Base-by-base conservation (phyloP, 495 filamentous ascomycete species). In the Xylaria grammica region DNA sequence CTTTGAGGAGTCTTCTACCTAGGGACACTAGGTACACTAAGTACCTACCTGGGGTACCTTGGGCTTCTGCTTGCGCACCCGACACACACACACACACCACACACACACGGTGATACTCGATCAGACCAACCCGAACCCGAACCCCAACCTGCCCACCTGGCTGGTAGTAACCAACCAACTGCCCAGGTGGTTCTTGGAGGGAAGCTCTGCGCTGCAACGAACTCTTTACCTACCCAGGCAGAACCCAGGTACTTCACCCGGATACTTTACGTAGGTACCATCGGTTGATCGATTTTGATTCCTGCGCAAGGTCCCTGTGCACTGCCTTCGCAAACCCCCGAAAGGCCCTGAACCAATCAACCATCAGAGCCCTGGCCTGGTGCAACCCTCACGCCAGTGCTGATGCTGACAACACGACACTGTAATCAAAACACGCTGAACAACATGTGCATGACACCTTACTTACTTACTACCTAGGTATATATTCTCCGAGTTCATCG, bases 301-400 rank as follows among this genome's bases (percentile, higher is more conserved):
- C n/a, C n/a, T n/a, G n/a, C n/a, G n/a, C n/a, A n/a, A n/a, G 24
- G 22, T 27, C 6, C 24, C 27, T 26, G 40, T 38, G n/a, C 36
- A 34, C 17, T 17, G 22, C 38, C 46, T 51, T 29, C 58, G 15
- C 44, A 26, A 42, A 40, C 58, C 45, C 57, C 58, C 48, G 38
- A 55, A 34, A 22, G 10, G 29, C 42, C 61, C 51, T 63, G 60
- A 68, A 51, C 71, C 71, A 74, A 74, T 74, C 65, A 68, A 72
- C 60, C 60, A 15, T 46, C 60, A 30, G 65, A 62, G 44, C 46
- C 24, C 65, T 63, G 60, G 55, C 57, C 60, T 65, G 69, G 71
- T 74, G 71, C 71, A 69, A 74, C 71, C 64, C 66, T 67, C 44
- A 53, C 59, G 58, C 36, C 61, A 36, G 44, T 60, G 40, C 68